phyloP scores from a whole-genome alignment of 768 basidiomycete species.

The Rhodosporidiobolus odoratus region DNA sequence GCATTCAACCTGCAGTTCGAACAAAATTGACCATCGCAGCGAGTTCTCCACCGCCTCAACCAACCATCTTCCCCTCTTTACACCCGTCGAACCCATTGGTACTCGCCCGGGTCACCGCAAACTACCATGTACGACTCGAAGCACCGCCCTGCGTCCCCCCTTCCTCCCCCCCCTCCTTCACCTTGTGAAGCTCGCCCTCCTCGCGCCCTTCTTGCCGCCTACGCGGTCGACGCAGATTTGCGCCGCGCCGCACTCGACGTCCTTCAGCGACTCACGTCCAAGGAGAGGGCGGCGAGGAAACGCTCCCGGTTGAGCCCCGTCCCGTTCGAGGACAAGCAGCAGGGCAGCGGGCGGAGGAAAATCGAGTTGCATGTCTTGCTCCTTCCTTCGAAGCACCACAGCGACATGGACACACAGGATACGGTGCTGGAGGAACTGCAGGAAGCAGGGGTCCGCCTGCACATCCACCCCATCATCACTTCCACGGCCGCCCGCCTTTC shows the following conservation, averaged over 20 bases:
- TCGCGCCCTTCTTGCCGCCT: background rate
- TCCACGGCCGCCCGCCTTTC: no score
- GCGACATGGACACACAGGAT: background rate
- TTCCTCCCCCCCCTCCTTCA: background rate
- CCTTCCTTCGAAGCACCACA: background rate
- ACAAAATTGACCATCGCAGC: no score
- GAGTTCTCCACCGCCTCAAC: no score
- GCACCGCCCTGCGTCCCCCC: background rate
- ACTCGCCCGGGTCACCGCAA: no score
- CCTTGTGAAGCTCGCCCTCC: background rate
- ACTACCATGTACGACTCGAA: background rate
- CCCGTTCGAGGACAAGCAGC: background rate
- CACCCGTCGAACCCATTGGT: no score
- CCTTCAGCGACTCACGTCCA: background rate
- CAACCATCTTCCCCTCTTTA: no score
- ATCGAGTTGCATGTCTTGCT: slow-evolving; percentile 1
- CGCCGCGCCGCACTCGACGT: background rate
- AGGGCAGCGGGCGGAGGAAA: background rate
- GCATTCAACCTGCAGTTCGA: background rate
- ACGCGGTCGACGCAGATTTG: background rate
- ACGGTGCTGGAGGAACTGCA: background rate
- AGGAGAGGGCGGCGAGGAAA: background rate
- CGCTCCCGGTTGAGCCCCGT: background rate
- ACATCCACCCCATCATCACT: background rate
- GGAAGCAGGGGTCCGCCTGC: background rate